phyloP scores from a whole-genome alignment of 1,139 yeast genomes.

The Scheffersomyces quercinus region DNA sequence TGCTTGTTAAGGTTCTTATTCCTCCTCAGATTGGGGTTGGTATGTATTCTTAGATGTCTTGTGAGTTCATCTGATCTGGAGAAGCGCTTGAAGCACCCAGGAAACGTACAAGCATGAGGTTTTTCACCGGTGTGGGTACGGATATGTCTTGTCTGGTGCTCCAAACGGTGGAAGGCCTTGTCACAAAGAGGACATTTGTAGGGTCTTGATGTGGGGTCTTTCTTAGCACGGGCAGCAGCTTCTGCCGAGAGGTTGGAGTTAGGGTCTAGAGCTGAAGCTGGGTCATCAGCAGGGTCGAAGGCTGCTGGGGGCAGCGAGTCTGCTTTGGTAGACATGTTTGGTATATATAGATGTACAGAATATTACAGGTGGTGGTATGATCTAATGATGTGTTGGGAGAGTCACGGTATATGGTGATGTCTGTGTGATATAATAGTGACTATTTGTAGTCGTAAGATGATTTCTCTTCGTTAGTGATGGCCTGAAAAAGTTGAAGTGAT shows the following conservation, averaged over 20 bases:
- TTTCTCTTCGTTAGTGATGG: not conserved
- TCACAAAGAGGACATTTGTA: slow-evolving; percentile 62
- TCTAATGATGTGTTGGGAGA: not conserved
- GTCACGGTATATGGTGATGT: not conserved
- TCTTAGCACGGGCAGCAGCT: slow-evolving; percentile 11
- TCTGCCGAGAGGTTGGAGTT: not conserved
- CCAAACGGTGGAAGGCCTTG: slow-evolving; percentile 63
- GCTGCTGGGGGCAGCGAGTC: not conserved
- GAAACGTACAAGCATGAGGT: slow-evolving; percentile 70
- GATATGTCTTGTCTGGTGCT: slow-evolving; percentile 72
- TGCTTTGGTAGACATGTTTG: not conserved
- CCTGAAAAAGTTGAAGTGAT: too few relatives aligned
- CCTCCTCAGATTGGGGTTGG: slow-evolving; percentile 62
- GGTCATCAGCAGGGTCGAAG: not conserved
- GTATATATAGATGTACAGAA: not conserved
- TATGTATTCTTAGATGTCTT: slow-evolving; percentile 65
- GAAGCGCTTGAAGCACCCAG: slow-evolving; percentile 67
- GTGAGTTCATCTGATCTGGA: slow-evolving; percentile 70
- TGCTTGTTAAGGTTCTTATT: slow-evolving; percentile 37
- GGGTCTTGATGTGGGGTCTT: slow-evolving; percentile 37
- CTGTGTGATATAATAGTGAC: not conserved
- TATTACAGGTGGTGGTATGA: not conserved
- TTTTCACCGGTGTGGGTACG: slow-evolving; percentile 73
- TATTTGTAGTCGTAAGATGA: not conserved
- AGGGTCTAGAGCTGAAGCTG: not conserved